A percentile compares a stretch with the other conserved stretches of the same genome.
phyloP scores from a whole-genome alignment of 1,284 basidiomycete species.

The Ceratobasidium sp. region DNA sequence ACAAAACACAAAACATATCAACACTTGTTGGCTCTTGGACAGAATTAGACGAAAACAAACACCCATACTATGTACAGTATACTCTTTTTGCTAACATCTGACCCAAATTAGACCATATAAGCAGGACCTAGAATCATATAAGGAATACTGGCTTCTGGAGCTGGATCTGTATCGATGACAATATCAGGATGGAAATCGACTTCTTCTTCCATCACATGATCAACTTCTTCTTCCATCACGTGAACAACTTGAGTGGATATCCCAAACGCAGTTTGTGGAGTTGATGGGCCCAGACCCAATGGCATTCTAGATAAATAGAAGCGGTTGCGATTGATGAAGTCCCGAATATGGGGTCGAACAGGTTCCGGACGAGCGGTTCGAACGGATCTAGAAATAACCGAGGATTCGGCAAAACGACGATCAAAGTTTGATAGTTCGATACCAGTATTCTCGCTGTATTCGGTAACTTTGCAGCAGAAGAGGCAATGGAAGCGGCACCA shows the following conservation, averaged over 20 bases:
- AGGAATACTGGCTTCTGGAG: no score
- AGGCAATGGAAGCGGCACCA: neutral
- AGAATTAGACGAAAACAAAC: no score
- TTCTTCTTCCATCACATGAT: neutral
- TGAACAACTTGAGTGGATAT: no score
- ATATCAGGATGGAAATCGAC: neutral
- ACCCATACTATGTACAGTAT: no score
- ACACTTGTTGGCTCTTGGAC: no score
- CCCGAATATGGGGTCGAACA: neutral
- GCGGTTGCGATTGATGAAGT: neutral
- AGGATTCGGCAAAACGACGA: neutral
- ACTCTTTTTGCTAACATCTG: no score
- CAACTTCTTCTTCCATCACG: no score
- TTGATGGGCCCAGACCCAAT: neutral
- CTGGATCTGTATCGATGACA: no score
- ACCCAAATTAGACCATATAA: no score
- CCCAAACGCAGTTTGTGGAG: neutral
- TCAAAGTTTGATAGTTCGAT: neutral
- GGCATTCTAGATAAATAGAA: neutral
- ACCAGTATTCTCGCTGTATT: neutral
- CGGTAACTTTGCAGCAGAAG: neutral
- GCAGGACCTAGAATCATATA: no score
- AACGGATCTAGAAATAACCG: neutral
- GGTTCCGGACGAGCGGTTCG: neutral
- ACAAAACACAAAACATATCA: no score